Conservation (phyloP, 1,139 yeast species). For the Suhomyces chickasaworum region DNA sequence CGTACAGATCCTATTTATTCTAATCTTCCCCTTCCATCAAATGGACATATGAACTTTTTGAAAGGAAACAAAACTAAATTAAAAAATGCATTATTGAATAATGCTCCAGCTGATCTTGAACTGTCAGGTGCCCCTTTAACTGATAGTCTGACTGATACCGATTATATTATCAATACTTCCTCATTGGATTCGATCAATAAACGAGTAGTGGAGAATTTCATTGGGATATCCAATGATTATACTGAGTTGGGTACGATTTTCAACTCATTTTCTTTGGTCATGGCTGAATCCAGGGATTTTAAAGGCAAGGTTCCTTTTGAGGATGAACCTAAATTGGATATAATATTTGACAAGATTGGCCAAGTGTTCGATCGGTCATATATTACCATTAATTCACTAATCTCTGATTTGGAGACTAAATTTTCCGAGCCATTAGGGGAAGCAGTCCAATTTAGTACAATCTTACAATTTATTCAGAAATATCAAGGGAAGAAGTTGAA, state of each 20-base stretch:
- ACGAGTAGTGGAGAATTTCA: constrained; percentile 59
- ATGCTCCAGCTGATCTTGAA: constrained; percentile 6
- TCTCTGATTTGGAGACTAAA: constrained; percentile 68
- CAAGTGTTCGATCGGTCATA: constrained; percentile 77
- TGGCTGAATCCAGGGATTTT: constrained; percentile 37
- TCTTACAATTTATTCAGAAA: constrained; percentile 66
- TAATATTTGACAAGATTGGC: constrained; percentile 67
- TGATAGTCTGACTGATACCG: constrained; percentile 9
- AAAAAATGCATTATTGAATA: constrained; percentile 25
- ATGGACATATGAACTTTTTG: constrained; percentile 37
- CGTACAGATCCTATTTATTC: constrained; percentile 61
- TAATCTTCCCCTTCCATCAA: constrained; percentile 63
- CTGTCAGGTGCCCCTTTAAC: neutral
- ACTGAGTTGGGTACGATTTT: constrained; percentile 71
- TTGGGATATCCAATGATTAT: constrained; percentile 67
- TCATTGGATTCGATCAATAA: constrained; percentile 70
- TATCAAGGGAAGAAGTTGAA: constrained; percentile 69
- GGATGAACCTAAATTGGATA: constrained; percentile 40
- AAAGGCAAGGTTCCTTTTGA: constrained; percentile 21
- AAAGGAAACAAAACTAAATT: constrained; percentile 35
- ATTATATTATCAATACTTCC: constrained; percentile 34
- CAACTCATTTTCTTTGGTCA: constrained; percentile 72
- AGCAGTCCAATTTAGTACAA: constrained; percentile 72
- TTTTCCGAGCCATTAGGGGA: constrained; percentile 87
- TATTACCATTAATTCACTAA: constrained; percentile 64